These are phyloP conservation scores for Dryas integrifolia DNA, from an alignment of 331 rosid genomes.

Conservation along the genomic window DNA sequence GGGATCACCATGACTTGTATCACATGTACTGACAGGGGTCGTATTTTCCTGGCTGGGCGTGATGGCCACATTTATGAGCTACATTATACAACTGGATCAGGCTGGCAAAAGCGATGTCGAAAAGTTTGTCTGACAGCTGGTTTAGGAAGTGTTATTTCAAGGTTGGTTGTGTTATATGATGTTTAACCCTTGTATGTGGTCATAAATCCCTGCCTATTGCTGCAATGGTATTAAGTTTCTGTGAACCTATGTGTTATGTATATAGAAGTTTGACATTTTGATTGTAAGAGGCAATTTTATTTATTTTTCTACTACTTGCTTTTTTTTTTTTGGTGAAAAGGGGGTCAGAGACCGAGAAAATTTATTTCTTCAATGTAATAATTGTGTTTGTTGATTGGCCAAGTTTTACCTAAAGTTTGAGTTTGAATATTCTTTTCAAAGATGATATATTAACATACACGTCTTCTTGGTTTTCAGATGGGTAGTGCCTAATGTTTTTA, in stretches of 20 bases:
- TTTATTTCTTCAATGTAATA: neutral
- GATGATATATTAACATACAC: slow-evolving; percentile 14
- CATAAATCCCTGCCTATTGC: neutral
- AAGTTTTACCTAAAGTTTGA: slow-evolving; percentile 4
- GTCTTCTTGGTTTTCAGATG: slow-evolving; percentile 61
- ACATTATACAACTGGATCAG: slow-evolving; percentile 78
- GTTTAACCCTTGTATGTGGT: slow-evolving; percentile 8
- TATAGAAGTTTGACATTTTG: neutral
- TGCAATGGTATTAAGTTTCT: neutral
- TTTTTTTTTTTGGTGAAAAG: too few relatives aligned
- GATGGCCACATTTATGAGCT: slow-evolving; percentile 96
- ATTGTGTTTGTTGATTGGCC: neutral
- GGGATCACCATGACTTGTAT: slow-evolving; percentile 95
- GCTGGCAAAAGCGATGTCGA: slow-evolving; percentile 92
- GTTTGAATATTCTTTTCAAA: neutral
- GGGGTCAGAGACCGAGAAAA: too few relatives aligned
- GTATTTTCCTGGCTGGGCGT: slow-evolving; percentile 92
- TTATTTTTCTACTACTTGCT: neutral
- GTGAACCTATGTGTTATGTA: neutral
- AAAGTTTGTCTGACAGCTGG: slow-evolving; percentile 92
- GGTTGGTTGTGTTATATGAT: slow-evolving; percentile 37
- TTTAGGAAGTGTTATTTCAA: slow-evolving; percentile 84
- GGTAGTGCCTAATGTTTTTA: slow-evolving; percentile 93
- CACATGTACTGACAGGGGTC: slow-evolving; percentile 82
- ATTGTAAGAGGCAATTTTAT: neutral